phyloP scores from a whole-genome alignment of 345 rosid species.

The Camelina sativa region DNA sequence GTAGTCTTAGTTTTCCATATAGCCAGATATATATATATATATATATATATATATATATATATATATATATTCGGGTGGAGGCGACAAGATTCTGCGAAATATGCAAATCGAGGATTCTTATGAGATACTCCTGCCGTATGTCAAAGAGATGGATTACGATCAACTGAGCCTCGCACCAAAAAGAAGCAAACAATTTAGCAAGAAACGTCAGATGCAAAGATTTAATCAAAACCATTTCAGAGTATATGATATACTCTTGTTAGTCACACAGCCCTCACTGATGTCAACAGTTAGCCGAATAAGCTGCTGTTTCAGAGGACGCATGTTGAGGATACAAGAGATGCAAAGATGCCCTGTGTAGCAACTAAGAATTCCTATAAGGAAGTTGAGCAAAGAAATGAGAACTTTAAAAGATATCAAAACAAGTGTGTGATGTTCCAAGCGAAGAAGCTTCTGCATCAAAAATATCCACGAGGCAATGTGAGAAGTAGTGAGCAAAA shows the following conservation, averaged over 20 bases:
- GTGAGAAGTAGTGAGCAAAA: conserved; percentile 33
- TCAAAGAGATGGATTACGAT: conserved; percentile 40
- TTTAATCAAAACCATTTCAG: conserved; percentile 51
- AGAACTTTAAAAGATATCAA: not conserved
- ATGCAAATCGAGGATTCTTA: not conserved
- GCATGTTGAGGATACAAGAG: not conserved
- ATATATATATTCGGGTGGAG: no score
- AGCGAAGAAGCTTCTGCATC: conserved; percentile 44
- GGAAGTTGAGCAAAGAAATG: not conserved
- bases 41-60: no score
- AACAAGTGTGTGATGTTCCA: conserved; percentile 53
- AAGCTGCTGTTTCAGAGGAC: conserved; percentile 39
- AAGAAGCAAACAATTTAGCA: not conserved
- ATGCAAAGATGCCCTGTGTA: conserved; percentile 28
- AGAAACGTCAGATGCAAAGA: not conserved
- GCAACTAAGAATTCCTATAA: conserved; percentile 3
- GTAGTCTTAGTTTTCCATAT: no score
- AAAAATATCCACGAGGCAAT: no score
- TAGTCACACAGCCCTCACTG: conserved; percentile 49
- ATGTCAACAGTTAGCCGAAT: conserved; percentile 56
- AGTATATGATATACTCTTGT: conserved; percentile 60
- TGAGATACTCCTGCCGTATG: conserved; percentile 37
- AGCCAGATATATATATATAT: no score
- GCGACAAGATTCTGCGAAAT: conserved; percentile 40
- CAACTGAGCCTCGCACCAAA: conserved; percentile 54